Evolutionary conservation across 2,329 filamentous ascomycete species (phyloP), one percentile per base, ranked within the genome.

Genomic region (Ophiostoma quercus): DNA sequence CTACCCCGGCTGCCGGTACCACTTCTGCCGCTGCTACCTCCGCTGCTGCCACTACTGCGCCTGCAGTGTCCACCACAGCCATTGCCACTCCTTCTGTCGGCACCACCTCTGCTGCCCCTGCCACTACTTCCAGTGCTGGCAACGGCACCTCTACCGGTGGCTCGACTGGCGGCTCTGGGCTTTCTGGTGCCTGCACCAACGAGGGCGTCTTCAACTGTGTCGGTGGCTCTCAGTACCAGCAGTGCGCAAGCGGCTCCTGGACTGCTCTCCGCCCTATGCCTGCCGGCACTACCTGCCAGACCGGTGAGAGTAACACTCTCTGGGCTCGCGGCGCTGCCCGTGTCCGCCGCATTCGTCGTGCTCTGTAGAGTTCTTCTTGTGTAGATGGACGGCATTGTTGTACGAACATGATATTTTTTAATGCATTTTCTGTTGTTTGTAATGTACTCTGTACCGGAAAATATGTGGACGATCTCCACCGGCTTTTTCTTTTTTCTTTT

Each of bases 171-270:
- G 82, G 83, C 57, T 77, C 79, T 3, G 75, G 74, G 16, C 73
- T 77, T 62, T 74, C 74, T 8, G 79, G 79, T 29, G 67, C 80
- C 57, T 85, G 84, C 79, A 77, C 76, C 57, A 66, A 75, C 16
- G 84, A 85, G 74, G 84, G 84, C 71, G 70, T 74, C 16, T 85
- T 82, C 81, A 82, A 83, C 78, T 86, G 84, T 74, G 77, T 84
- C 66, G 77, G 82, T 71, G 77, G 78, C 34, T 76, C 71, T 22
- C 75, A 79, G 47, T 86, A 83, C 79, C 83, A 85, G 77, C 82
- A 82, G 73, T 86, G 84, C 73, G 83, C 82, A 14, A 80, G 77
- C 68, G 84, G 84, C 22, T 47, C 75, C 22, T 86, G 84, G 84
- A 79, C 82, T 3, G 70, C 72, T 1, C 67, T 77, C 69, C 79